Conservation (phyloP, 768 basidiomycete genomes). For the Trametes villosa region DNA sequence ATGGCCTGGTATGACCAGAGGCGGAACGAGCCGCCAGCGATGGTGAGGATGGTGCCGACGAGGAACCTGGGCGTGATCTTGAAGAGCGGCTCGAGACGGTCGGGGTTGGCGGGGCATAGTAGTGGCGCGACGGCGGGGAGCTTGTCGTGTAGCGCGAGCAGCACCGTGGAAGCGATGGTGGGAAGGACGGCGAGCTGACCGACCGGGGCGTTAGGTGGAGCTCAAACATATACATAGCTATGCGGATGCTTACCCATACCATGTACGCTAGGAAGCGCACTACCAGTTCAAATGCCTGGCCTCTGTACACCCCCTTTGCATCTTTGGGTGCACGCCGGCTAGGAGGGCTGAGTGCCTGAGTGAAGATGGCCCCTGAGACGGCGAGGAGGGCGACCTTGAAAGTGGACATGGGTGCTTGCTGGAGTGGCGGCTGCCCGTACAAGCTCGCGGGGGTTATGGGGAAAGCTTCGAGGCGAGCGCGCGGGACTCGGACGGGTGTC, state of each 20-base stretch:
- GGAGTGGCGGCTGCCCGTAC: background rate
- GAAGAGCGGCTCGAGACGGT: background rate
- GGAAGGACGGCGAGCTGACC: constrained; percentile 1
- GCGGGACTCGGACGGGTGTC: no score
- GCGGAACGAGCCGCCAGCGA: constrained; percentile 39
- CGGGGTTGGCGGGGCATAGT: constrained; percentile 3
- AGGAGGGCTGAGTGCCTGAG: constrained; percentile 1
- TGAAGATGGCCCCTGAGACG: background rate
- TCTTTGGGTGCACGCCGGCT: background rate
- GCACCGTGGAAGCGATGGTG: background rate
- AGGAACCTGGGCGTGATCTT: constrained; percentile 12
- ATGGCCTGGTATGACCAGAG: constrained; percentile 40
- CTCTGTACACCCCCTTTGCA: constrained; percentile 3
- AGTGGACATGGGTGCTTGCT: background rate
- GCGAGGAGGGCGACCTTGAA: background rate
- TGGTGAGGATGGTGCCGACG: constrained; percentile 12
- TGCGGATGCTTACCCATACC: background rate
- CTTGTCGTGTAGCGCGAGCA: background rate
- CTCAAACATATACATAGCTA: background rate
- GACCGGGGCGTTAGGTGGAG: background rate
- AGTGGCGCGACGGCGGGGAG: background rate
- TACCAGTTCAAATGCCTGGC: constrained; percentile 6
- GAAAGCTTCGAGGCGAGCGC: background rate
- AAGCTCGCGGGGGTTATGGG: background rate
- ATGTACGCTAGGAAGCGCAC: constrained; percentile 9